phyloP scores from a whole-genome alignment of 164 flowering plant genomes.

The Warburgia ugandensis region DNA sequence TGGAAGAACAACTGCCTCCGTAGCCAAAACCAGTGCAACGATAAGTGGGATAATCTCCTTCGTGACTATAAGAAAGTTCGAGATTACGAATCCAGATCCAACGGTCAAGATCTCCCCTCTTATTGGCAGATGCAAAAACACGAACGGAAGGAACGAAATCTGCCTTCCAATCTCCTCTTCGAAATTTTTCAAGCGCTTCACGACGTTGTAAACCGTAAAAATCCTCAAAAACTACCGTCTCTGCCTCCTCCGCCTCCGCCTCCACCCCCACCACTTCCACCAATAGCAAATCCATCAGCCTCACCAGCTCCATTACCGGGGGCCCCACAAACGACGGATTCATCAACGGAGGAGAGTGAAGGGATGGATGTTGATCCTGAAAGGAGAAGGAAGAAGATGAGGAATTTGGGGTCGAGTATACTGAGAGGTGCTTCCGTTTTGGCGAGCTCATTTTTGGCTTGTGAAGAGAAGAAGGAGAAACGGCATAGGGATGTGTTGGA shows the following conservation, averaged over 20 bases:
- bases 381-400: constrained; percentile 20
- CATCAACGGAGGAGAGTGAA: constrained; percentile 16
- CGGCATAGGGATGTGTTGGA: constrained; percentile 26
- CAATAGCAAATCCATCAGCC: constrained; percentile 9
- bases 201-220: constrained; percentile 20
- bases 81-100: constrained; percentile 19
- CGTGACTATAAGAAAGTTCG: constrained; percentile 41
- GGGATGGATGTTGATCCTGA: constrained; percentile 13
- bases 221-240: not conserved
- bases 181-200: constrained; percentile 26
- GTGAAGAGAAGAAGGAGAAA: constrained; percentile 35
- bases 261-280: constrained; percentile 7
- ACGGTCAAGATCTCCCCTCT: constrained; percentile 4
- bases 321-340: constrained; percentile 15
- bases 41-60: constrained; percentile 36
- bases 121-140: constrained; percentile 34
- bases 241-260: constrained; percentile 1
- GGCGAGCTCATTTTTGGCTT: constrained; percentile 18
- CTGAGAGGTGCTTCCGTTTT: constrained; percentile 24
- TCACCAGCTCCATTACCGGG: constrained; percentile 11
- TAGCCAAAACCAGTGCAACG: constrained; percentile 40
- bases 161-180: constrained; percentile 25
- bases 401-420: constrained; percentile 26
- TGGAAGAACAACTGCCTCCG: constrained; percentile 27
- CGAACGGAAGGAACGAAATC: constrained; percentile 23